These are phyloP conservation scores for Trypanosoma theileri DNA, from an alignment of 208 protist genomes.

Conservation along the genomic window DNA sequence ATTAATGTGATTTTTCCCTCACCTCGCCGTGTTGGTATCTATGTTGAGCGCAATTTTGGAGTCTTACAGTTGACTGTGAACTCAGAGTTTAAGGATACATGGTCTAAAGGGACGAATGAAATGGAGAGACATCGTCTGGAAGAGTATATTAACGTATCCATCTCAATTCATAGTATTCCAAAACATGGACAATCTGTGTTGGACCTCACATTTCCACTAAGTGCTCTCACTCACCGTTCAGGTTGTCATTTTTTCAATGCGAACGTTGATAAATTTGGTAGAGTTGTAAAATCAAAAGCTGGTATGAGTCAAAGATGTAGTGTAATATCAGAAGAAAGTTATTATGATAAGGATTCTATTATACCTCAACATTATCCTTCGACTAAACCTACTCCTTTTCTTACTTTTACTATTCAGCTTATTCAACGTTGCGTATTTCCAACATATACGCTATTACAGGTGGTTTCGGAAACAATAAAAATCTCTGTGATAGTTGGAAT, in stretches of 20 bases:
- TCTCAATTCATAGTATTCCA: slow-evolving; percentile 58
- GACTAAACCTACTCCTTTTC: slow-evolving; percentile 9
- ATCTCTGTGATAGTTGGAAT: slow-evolving; percentile 3
- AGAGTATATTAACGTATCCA: slow-evolving; percentile 48
- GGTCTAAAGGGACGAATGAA: neutral
- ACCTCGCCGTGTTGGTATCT: slow-evolving; percentile 49
- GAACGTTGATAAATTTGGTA: slow-evolving; percentile 12
- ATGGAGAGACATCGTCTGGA: slow-evolving; percentile 28
- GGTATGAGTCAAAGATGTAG: too few species aligned
- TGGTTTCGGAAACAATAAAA: slow-evolving; percentile 3
- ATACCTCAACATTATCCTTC: neutral
- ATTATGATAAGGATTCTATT: slow-evolving; percentile 1
- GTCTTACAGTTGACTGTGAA: slow-evolving; percentile 44
- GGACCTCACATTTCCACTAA: slow-evolving; percentile 53
- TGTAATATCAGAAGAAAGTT: neutral
- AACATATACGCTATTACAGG: slow-evolving; percentile 4
- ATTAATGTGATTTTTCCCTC: slow-evolving; percentile 48
- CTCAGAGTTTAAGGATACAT: slow-evolving; percentile 5
- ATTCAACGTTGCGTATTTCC: slow-evolving; percentile 19
- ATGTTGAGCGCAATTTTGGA: slow-evolving; percentile 77
- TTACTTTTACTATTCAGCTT: slow-evolving; percentile 13
- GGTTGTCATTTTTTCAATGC: slow-evolving; percentile 38
- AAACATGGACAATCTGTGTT: slow-evolving; percentile 39
- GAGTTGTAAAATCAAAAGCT: neutral
- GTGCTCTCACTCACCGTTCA: slow-evolving; percentile 47